Evolutionary conservation across 2,329 filamentous ascomycete species (phyloP).

Genomic region (Penicillium fuscoglaucum): DNA sequence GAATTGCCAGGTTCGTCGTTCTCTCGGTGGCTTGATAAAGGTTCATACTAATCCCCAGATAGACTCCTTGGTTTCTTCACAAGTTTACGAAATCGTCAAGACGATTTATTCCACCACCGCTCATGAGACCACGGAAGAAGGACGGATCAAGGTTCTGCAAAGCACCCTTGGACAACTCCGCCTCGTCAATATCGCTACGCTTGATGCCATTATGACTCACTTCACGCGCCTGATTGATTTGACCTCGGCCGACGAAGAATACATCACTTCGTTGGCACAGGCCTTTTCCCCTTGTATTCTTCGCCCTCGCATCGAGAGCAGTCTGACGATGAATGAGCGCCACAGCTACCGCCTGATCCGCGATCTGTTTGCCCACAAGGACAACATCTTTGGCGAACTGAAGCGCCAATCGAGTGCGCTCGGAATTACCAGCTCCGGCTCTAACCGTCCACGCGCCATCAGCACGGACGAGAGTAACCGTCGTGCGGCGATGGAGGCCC

Average conservation of each 20-base stretch:
- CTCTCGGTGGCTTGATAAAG: constrained; percentile 15
- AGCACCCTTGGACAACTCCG: constrained; percentile 93
- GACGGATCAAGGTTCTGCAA: constrained; percentile 86
- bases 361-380: constrained; percentile 91
- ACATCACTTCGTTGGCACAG: constrained; percentile 71
- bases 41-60: constrained; percentile 13
- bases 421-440: constrained; percentile 51
- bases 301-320: constrained; percentile 81
- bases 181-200: constrained; percentile 96
- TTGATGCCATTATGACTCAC: constrained; percentile 97
- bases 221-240: constrained; percentile 96
- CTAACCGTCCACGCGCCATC: constrained; percentile 74
- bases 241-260: constrained; percentile 90
- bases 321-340: constrained; percentile 91
- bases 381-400: constrained; percentile 90
- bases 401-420: constrained; percentile 65
- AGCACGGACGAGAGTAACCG: constrained; percentile 96
- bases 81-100: constrained; percentile 98
- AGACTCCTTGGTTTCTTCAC: constrained; percentile 98
- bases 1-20: constrained; percentile 80
- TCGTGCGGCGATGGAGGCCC: constrained; percentile 89
- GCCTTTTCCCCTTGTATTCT: constrained; percentile 81
- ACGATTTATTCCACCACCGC: constrained; percentile 88
- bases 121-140: constrained; percentile 71
- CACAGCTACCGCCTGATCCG: constrained; percentile 87